phyloP scores from a whole-genome alignment of 1,284 basidiomycete species.

The Pholiota adiposa region DNA sequence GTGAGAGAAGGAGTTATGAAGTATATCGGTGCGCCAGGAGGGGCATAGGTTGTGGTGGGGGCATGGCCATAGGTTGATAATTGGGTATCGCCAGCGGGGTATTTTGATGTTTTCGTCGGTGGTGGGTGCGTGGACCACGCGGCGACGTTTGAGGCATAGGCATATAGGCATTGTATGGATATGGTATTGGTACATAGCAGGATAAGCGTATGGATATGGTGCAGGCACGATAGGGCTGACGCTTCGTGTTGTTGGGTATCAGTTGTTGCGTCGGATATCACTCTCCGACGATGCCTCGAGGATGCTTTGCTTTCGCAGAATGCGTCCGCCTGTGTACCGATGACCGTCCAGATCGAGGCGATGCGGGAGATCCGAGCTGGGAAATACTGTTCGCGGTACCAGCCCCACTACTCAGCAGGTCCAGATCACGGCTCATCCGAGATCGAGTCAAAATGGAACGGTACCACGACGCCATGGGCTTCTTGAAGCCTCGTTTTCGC shows the following conservation, averaged over 20 bases:
- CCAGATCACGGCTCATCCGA: slow-evolving; percentile 23
- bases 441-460: slow-evolving; percentile 26
- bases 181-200: slow-evolving; percentile 24
- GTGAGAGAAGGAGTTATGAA: slow-evolving; percentile 23
- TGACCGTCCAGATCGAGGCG: slow-evolving; percentile 22
- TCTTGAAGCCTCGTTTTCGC: slow-evolving; percentile 30
- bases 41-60: slow-evolving; percentile 20
- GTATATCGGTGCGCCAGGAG: slow-evolving; percentile 20
- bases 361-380: slow-evolving; percentile 21
- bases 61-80: slow-evolving; percentile 30
- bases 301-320: slow-evolving; percentile 16
- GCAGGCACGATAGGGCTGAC: slow-evolving; percentile 23
- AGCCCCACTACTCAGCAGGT: slow-evolving; percentile 27
- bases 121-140: slow-evolving; percentile 23
- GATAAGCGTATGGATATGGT: slow-evolving; percentile 26
- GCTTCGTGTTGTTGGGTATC: slow-evolving; percentile 15
- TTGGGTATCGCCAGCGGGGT: slow-evolving; percentile 24
- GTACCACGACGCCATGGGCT: slow-evolving; percentile 41
- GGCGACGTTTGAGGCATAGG: slow-evolving; percentile 15
- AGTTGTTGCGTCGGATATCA: slow-evolving; percentile 16
- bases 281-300: slow-evolving; percentile 16
- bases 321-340: slow-evolving; percentile 15
- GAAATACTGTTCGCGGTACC: slow-evolving; percentile 14
- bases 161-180: slow-evolving; percentile 20
- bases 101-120: slow-evolving; percentile 17